Evolutionary conservation across 495 filamentous ascomycete genomes (phyloP).

Genomic region (Aspergillus heteromorphus): DNA sequence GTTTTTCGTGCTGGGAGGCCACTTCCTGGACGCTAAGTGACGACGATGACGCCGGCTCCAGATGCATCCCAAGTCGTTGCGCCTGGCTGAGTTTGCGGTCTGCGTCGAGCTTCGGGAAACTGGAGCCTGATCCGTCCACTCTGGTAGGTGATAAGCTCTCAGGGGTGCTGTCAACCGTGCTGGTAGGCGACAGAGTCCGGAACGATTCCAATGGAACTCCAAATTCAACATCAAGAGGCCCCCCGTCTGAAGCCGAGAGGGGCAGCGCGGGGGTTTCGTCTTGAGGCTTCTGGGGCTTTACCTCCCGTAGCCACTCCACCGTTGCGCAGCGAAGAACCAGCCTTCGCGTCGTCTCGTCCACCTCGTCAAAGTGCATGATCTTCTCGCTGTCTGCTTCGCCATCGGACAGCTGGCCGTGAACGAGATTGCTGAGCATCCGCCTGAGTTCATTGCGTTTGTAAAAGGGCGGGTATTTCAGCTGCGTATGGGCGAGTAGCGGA

Average conservation of each 20-base stretch:
- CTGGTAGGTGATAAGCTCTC: constrained; percentile 27
- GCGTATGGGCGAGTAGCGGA: constrained; percentile 84
- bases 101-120: constrained; percentile 13
- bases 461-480: constrained; percentile 74
- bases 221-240: constrained; percentile 18
- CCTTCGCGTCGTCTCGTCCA: constrained; percentile 82
- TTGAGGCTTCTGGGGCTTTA: constrained; percentile 6
- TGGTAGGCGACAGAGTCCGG: constrained; percentile 39
- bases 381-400: constrained; percentile 31
- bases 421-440: constrained; percentile 65
- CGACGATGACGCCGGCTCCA: constrained; percentile 42
- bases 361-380: constrained; percentile 80
- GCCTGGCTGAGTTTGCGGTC: constrained; percentile 21
- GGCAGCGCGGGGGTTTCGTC: constrained; percentile 1
- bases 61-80: constrained; percentile 40
- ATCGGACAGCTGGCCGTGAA: constrained; percentile 33
- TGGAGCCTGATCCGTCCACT: constrained; percentile 12
- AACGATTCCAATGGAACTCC: constrained; percentile 23
- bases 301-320: constrained; percentile 71
- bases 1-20: constrained; percentile 74
- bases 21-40: constrained; percentile 69
- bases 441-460: constrained; percentile 90
- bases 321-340: constrained; percentile 75
- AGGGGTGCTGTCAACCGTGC: constrained; percentile 29
- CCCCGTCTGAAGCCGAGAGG: background rate